Base-by-base conservation (phyloP, 257 asterid species). In the Euphrasia confusa region DNA sequence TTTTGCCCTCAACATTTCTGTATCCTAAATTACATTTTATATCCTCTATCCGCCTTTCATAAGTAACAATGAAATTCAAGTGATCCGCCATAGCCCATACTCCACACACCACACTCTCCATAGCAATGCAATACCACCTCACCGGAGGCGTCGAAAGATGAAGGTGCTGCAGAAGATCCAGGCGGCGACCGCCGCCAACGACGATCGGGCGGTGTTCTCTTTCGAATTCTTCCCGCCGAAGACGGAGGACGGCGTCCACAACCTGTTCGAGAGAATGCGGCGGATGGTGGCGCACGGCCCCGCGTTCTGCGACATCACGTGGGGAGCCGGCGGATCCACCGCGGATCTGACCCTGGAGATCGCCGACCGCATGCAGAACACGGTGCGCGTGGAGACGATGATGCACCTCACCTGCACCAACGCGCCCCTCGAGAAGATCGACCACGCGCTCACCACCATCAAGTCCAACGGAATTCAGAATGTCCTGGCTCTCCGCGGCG, bases 251-350 rank as follows among this genome's bases (percentile, higher is more conserved):
- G 99, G 99, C 1, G 96, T 89, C 49, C 97, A 89, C 62, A 93
- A 93, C 68, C 84, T 93, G 74, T 93, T 93, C 71, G 97, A 93
- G 66, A 78, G 88, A 40, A 89, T 92, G 99, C 97, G 89, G 69
- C 78, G 99, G 54, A 93, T 93, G 99, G 99, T 93, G 74, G 87
- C 79, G 70, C 95, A 89, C 74, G 82, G 79, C 64, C 99, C 99
- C 2, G 54, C 86, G 0, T 93, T 93, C 79, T 89, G 96, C 68
- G 97, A 93, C 73, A 89, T 93, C 64, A 93, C 99, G 0, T 93
- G 99, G 99, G 99, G 99, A 4, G 97, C 97, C 17, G 97, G 99
- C 66, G 97, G 99, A 57, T 84, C 99, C 73, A 93, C 99, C n/a
- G 96, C 97, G 44, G 99, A 93, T 82, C 81, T 93, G 76, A 93